Conservation (phyloP, 139 green algal genomes). For the Auxenochlorella pyrenoidosa region DNA sequence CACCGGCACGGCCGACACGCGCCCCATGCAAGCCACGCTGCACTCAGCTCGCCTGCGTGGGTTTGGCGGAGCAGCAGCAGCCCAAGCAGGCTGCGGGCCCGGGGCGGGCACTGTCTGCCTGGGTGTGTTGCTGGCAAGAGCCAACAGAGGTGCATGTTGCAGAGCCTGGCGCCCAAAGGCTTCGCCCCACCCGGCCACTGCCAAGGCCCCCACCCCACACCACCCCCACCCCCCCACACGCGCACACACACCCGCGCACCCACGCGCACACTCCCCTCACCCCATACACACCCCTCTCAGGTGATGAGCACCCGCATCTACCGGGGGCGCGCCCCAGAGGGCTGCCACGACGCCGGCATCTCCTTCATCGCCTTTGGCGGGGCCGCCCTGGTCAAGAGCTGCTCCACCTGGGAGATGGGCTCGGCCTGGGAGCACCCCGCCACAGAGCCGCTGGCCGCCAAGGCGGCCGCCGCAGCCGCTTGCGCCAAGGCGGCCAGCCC, state of each 20-base stretch:
- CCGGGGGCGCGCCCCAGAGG: slow-evolving; percentile 60
- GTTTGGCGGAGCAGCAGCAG: no score
- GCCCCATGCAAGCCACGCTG: no score
- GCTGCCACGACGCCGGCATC: slow-evolving; percentile 58
- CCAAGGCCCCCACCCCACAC: no score
- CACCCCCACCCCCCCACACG: no score
- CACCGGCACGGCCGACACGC: no score
- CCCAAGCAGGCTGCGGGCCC: no score
- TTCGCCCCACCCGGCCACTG: no score
- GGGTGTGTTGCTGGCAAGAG: no score
- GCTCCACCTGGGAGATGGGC: slow-evolving; percentile 38
- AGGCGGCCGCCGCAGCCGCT: not conserved
- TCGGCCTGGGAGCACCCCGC: slow-evolving; percentile 33
- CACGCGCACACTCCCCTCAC: not conserved
- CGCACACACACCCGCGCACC: not conserved
- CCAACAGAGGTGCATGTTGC: no score
- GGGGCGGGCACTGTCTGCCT: no score
- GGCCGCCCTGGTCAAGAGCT: slow-evolving; percentile 13
- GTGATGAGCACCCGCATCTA: slow-evolving; percentile 84
- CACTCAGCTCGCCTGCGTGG: no score
- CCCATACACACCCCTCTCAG: not conserved
- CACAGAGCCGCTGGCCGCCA: not conserved
- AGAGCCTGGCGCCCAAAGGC: no score
- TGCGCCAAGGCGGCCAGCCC: not conserved
- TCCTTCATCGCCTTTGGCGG: slow-evolving; percentile 50